Conservation (phyloP, 768 basidiomycete species). For the Exidia glandulosa region DNA sequence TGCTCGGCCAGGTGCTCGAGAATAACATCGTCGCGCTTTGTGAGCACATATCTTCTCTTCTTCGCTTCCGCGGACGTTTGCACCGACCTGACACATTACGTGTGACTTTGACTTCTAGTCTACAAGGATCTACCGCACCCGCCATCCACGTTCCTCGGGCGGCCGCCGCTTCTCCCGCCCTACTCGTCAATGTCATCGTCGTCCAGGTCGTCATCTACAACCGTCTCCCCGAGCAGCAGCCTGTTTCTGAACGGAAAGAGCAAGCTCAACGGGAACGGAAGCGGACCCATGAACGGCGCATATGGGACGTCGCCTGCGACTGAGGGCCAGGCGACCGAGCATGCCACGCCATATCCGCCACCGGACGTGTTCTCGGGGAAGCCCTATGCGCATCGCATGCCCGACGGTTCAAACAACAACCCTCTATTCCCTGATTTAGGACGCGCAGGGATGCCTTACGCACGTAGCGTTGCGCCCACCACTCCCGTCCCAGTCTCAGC, state of each 20-base stretch:
- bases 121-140: slow-evolving; percentile 80
- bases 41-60: slow-evolving; percentile 23
- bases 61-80: neutral
- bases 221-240: neutral
- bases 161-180: neutral
- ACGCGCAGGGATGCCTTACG: slow-evolving; percentile 66
- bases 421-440: slow-evolving; percentile 58
- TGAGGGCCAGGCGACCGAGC: neutral
- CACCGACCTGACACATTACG: neutral
- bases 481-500: slow-evolving; percentile 55
- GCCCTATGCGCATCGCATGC: slow-evolving; percentile 53
- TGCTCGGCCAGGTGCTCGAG: slow-evolving; percentile 28
- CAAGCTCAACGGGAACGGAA: neutral
- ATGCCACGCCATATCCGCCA: neutral
- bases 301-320: neutral
- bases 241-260: too few relatives aligned
- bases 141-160: slow-evolving; percentile 45
- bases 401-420: slow-evolving; percentile 76
- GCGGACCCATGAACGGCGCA: neutral
- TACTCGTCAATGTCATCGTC: neutral
- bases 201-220: neutral
- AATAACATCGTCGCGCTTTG: slow-evolving; percentile 38
- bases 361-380: slow-evolving; percentile 24
- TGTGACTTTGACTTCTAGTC: slow-evolving; percentile 29
- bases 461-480: slow-evolving; percentile 68